Base-by-base conservation (phyloP, 2,329 filamentous ascomycete genomes). In the Fusarium sambucinum region DNA sequence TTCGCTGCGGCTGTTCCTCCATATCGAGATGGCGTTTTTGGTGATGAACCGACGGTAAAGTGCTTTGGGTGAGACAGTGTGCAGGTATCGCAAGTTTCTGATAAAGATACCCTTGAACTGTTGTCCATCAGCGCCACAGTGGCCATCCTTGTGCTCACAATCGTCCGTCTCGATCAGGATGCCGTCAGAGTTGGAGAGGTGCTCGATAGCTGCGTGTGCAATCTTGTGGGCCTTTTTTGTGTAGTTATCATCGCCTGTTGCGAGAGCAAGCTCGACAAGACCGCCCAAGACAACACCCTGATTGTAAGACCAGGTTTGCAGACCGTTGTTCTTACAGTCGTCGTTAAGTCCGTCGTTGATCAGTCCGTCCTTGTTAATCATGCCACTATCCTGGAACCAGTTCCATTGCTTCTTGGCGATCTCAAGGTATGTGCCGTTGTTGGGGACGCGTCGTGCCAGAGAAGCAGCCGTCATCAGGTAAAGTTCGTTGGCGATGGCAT, bases 31-130 rank as follows among this genome's bases (percentile, higher is more conserved):
- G 12, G 90, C 90, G 59, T 91, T 92, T 29, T 77, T 79, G 47
- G 83, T 76, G 57, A 93, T 85, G 56, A 89, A 89, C 3, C 79
- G 74, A 14, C 77, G 79, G 72, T 88, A 90, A 12, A 75, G 75
- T 5, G 80, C 75, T 37, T 85, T 79, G 1, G 86, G 85, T 2
- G 82, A 83, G 4, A 77, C 84, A 1, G 78, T 73, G 23, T 90
- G 81, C 33, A 93, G 77, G 55, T 86, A 84, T 33, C 83, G 82
- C 21, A 93, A 78, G 73, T 91, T 91, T 21, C 89, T 84, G 17
- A 87, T 82, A 66, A 92, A 92, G 35, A 92, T 82, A 5, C 91
- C 91, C 77, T 93, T 93, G 83, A 93, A 93, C 72, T 91, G 88
- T 33, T 86, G 82, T 2, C 82, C 85, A 61, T 89, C 85, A 19